These are phyloP conservation scores for Penstemon eatonii DNA, from an alignment of 257 asterid species.

Conservation along the genomic window DNA sequence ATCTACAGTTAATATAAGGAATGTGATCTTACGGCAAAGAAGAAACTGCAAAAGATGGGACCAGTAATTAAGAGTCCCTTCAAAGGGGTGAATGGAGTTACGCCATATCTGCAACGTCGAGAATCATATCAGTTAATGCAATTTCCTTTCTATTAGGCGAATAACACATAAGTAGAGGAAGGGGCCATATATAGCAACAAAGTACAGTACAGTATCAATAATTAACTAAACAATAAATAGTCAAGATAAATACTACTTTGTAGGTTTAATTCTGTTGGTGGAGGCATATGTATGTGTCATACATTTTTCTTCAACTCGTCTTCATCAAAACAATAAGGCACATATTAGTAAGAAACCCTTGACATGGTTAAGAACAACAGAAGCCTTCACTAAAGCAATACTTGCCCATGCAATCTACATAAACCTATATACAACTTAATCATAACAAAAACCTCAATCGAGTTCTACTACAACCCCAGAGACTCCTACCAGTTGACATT, in stretches of 20 bases:
- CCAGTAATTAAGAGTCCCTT: slow-evolving; percentile 80
- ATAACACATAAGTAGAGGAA: background rate
- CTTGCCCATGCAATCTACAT: slow-evolving; percentile 9
- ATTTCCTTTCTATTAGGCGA: slow-evolving; percentile 8
- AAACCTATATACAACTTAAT: slow-evolving; percentile 1
- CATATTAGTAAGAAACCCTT: background rate
- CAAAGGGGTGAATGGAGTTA: slow-evolving; percentile 78
- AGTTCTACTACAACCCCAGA: slow-evolving; percentile 8
- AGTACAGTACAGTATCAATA: background rate
- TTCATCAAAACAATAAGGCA: slow-evolving; percentile 4
- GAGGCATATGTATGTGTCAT: background rate
- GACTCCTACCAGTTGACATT: too few species aligned
- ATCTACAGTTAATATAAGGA: background rate
- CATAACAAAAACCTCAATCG: background rate
- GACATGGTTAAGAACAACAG: slow-evolving; percentile 6
- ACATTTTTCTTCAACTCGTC: slow-evolving; percentile 2
- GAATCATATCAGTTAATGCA: slow-evolving; percentile 15
- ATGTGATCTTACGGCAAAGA: slow-evolving; percentile 79
- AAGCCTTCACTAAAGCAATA: slow-evolving; percentile 1
- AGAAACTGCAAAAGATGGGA: slow-evolving; percentile 77
- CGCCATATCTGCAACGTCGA: slow-evolving; percentile 73
- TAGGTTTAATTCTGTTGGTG: background rate
- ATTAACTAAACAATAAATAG: background rate
- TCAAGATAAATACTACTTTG: background rate
- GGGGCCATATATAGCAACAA: slow-evolving; percentile 6